These are phyloP conservation scores for Mycena kentingensis DNA, from an alignment of 768 basidiomycete genomes.

Conservation along the genomic window DNA sequence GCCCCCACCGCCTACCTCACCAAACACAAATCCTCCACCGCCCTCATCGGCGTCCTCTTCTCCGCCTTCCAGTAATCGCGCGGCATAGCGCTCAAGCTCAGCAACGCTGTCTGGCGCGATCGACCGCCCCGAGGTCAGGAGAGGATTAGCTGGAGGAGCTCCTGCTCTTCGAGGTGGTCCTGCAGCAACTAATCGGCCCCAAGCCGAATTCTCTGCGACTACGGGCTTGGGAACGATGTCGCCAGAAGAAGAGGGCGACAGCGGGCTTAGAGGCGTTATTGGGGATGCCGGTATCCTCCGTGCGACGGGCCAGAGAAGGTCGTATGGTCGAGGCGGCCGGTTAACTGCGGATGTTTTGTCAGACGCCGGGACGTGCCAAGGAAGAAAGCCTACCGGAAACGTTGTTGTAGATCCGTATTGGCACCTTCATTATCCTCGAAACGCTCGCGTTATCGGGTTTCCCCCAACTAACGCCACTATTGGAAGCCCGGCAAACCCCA, in stretches of 20 bases:
- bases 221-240: constrained; percentile 41
- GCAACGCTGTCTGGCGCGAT: constrained; percentile 35
- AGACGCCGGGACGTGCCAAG: background rate
- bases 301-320: constrained; percentile 79
- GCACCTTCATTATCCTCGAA: constrained; percentile 86
- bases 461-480: constrained; percentile 35
- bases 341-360: constrained; percentile 42
- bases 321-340: constrained; percentile 65
- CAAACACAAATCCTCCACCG: constrained; percentile 30
- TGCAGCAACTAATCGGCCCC: background rate
- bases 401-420: constrained; percentile 87
- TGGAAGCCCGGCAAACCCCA: constrained; percentile 74
- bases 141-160: background rate
- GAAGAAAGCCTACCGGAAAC: constrained; percentile 57
- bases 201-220: constrained; percentile 10
- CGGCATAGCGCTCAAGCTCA: constrained; percentile 57
- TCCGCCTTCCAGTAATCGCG: constrained; percentile 49
- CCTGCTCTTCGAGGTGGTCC: background rate
- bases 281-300: constrained; percentile 39
- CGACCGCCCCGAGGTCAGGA: background rate
- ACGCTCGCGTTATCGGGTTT: constrained; percentile 44
- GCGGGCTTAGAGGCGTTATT: constrained; percentile 22
- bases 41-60: constrained; percentile 30
- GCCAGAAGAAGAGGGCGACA: constrained; percentile 19
- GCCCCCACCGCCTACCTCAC: constrained; percentile 41